Evolutionary conservation across 441 rosid species (phyloP).

Genomic region (Jatropha multifida): DNA sequence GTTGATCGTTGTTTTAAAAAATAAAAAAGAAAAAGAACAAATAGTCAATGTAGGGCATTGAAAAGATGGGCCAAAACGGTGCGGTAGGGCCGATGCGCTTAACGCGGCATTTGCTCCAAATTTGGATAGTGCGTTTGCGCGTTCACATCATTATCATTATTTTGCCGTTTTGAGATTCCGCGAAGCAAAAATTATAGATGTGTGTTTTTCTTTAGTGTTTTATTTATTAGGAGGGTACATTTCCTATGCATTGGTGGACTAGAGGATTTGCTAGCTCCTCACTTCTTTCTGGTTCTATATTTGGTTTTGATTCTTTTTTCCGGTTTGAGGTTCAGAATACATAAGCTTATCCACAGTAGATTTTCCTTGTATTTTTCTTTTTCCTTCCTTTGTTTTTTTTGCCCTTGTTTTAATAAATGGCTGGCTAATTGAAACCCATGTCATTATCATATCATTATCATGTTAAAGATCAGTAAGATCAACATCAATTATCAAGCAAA

Average conservation of each 20-base stretch:
- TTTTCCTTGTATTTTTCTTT: neutral
- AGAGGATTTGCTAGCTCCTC: too few species aligned
- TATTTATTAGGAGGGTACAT: neutral
- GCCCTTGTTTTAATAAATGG: neutral
- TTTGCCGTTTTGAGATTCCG: neutral
- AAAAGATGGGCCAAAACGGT: slow-evolving; percentile 21
- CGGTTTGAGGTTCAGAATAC: slow-evolving; percentile 1
- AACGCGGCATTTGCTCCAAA: slow-evolving; percentile 16
- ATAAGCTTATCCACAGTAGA: slow-evolving; percentile 14
- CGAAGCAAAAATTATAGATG: neutral
- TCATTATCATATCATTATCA: too few species aligned
- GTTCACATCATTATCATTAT: neutral
- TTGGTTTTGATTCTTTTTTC: neutral
- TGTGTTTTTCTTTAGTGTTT: neutral
- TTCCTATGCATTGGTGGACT: neutral
- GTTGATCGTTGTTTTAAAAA: neutral
- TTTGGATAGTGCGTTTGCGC: neutral
- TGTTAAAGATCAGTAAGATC: too few species aligned
- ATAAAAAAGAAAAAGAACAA: neutral
- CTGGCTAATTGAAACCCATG: neutral
- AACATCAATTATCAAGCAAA: too few species aligned
- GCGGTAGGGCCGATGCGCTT: slow-evolving; percentile 24
- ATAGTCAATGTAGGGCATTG: slow-evolving; percentile 10
- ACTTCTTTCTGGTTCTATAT: too few species aligned
- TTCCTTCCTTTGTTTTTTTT: neutral